A percentile compares a stretch with the other conserved stretches of the same genome.
Evolutionary conservation across 768 basidiomycete genomes (phyloP).

Genomic region (Nidularia pulvinata): DNA sequence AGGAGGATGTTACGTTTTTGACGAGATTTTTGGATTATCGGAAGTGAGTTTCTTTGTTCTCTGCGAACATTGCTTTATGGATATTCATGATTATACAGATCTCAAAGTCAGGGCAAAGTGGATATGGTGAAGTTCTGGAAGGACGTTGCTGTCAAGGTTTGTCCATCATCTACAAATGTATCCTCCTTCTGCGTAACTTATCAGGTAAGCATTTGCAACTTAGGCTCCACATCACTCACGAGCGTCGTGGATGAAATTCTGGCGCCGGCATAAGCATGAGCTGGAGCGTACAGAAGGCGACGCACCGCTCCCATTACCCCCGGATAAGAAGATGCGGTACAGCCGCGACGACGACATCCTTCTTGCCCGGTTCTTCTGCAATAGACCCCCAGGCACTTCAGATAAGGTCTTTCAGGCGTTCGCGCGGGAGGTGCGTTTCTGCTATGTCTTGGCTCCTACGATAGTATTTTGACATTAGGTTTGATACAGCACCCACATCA

Average conservation of each 20-base stretch:
- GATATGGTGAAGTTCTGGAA: conserved; percentile 32
- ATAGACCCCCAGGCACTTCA: conserved; percentile 77
- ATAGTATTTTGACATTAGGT: conserved; percentile 1
- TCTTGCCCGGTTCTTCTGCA: conserved; percentile 73
- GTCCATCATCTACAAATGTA: too few species aligned
- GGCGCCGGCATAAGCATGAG: conserved; percentile 87
- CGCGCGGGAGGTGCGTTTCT: conserved; percentile 56
- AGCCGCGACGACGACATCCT: conserved; percentile 78
- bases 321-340: conserved; percentile 90
- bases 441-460: conserved; percentile 2
- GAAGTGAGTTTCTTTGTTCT: conserved; percentile 40
- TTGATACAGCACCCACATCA: conserved; percentile 73
- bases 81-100: conserved; percentile 12
- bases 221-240: conserved; percentile 90
- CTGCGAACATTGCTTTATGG: not conserved
- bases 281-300: conserved; percentile 64
- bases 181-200: too few species aligned
- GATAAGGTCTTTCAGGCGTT: conserved; percentile 87
- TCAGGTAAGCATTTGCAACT: too few species aligned
- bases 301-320: conserved; percentile 71
- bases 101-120: conserved; percentile 35
- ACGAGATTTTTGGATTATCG: conserved; percentile 78
- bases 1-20: conserved; percentile 78
- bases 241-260: conserved; percentile 95
- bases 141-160: conserved; percentile 25